phyloP scores from a whole-genome alignment of 306 rosid species.

The Begonia masoniana region DNA sequence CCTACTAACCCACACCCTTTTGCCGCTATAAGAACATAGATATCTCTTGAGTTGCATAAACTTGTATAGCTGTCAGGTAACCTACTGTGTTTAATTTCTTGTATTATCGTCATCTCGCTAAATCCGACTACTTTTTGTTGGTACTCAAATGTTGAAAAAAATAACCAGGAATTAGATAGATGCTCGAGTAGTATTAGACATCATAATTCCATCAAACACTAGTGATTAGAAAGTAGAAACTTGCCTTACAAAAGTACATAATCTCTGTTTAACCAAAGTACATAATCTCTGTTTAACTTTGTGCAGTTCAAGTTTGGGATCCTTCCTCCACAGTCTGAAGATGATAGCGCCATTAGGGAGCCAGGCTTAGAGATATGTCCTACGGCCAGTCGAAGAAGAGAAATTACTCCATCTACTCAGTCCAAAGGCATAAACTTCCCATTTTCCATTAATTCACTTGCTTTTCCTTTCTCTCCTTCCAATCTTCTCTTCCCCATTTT shows the following conservation, averaged over 20 bases:
- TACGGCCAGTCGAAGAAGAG: conserved; percentile 44
- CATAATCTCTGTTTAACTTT: conserved; percentile 3
- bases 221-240: not conserved
- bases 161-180: no score
- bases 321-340: conserved; percentile 52
- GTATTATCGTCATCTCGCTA: no score
- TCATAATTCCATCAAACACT: not conserved
- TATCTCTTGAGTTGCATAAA: no score
- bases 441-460: no score
- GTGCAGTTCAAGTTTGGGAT: conserved; percentile 82
- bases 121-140: no score
- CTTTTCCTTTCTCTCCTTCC: no score
- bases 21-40: no score
- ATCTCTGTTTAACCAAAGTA: no score
- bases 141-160: no score
- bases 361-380: conserved; percentile 81
- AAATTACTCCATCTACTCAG: conserved; percentile 13
- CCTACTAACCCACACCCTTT: no score
- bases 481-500: no score
- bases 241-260: no score
- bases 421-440: conserved; percentile 41
- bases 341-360: conserved; percentile 50
- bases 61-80: conserved; percentile 92
- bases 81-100: not conserved
- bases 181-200: not conserved